Conservation (phyloP, 805 yeast species). For the Yamadazyma paraphyllophila region DNA sequence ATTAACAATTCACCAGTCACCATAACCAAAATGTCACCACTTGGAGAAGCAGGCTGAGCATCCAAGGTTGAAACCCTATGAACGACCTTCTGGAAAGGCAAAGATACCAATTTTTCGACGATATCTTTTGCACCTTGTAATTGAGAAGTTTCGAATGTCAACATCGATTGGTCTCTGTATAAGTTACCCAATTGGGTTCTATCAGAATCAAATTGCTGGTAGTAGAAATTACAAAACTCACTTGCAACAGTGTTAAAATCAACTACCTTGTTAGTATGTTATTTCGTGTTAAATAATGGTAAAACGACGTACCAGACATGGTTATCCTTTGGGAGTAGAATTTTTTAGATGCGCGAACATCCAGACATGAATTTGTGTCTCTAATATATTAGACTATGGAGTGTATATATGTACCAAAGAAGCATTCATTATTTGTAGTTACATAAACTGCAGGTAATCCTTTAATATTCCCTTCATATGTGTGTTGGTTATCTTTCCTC, state of each 20-base stretch:
- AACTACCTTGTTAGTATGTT: slow-evolving; percentile 21
- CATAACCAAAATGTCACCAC: slow-evolving; percentile 91
- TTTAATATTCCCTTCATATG: slow-evolving; percentile 95
- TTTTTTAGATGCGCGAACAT: background rate
- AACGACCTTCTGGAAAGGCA: slow-evolving; percentile 89
- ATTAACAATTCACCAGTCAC: slow-evolving; percentile 92
- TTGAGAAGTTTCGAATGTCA: slow-evolving; percentile 93
- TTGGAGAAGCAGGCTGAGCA: slow-evolving; percentile 95
- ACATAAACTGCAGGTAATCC: slow-evolving; percentile 56
- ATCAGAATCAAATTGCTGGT: slow-evolving; percentile 91
- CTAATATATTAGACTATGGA: too few species aligned
- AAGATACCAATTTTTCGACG: slow-evolving; percentile 83
- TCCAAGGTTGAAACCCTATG: slow-evolving; percentile 94
- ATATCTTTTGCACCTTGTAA: slow-evolving; percentile 91
- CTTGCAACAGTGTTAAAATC: slow-evolving; percentile 50
- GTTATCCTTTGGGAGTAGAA: background rate
- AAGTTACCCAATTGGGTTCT: slow-evolving; percentile 89
- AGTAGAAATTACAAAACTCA: slow-evolving; percentile 92
- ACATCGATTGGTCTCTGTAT: slow-evolving; percentile 96
- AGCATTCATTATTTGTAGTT: background rate
- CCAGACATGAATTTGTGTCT: too few species aligned
- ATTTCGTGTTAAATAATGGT: background rate
- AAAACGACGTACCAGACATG: slow-evolving; percentile 30
- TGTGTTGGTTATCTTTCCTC: slow-evolving; percentile 91
- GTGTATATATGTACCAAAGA: too few species aligned